Evolutionary conservation across 2,329 filamentous ascomycete genomes (phyloP), one percentile per base, ranked within the genome.

Genomic region (Phyllosticta paracitricarpa): DNA sequence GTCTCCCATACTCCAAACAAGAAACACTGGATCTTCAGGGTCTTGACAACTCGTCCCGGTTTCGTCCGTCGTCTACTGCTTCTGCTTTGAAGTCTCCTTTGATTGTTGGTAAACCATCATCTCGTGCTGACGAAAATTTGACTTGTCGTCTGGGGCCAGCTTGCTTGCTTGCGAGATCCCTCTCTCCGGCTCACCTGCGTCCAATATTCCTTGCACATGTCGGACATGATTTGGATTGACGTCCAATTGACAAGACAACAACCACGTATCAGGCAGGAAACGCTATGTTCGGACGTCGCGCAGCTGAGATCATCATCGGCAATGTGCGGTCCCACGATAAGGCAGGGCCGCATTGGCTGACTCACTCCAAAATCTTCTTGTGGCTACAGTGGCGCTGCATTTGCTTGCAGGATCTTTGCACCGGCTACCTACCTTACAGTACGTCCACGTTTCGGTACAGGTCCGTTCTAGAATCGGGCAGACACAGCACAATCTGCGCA

Each of bases 401-500:
- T 40, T 61, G 52, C 58, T 25, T 61, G 58, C 58, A 61, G 25
- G 12, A 61, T 61, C 54, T 61, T 61, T 56, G 58, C n/a, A 33
- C 58, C 54, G 53, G 53, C 33, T 48, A n/a, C 40, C 40, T 14
- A 35, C 8, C 25, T 55, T 19, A 14, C 48, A n/a, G 33, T 25
- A n/a, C 8, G 5, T 17, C 54, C 54, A 61, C 40, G 58, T 53
- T 56, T 61, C 58, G 58, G 58, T 48, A 56, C 14, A 48, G 40
- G 14, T 1, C 40, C 40, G 14, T n/a, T n/a, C 17, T n/a, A n/a
- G 40, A 48, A n/a, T 48, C 6, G 40, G 40, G 17, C 14, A n/a
- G 40, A 7, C 40, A 48, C 40, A 48, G n/a, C 14, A n/a, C 40
- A 17, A 48, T 48, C 40, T 48, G 40, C 14, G 40, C 17, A n/a